These are phyloP conservation scores for Limnanthes douglasii DNA, from an alignment of 345 rosid species.

Conservation along the genomic window DNA sequence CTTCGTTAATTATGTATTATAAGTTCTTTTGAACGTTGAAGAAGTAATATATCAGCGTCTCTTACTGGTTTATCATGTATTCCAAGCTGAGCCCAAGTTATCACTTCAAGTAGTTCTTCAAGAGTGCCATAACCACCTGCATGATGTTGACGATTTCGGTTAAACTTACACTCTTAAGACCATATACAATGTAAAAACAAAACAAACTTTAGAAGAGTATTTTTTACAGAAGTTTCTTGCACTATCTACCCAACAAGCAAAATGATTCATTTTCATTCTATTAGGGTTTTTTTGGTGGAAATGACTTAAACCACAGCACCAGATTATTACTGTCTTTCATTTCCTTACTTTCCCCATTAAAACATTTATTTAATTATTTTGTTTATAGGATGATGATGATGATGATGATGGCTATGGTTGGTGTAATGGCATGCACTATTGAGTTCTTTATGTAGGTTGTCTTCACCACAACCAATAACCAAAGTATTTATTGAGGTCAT, in stretches of 20 bases:
- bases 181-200: slow-evolving; percentile 1
- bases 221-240: background rate
- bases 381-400: too few species aligned
- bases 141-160: background rate
- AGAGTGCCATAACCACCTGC: slow-evolving; percentile 97
- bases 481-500: slow-evolving; percentile 20
- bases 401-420: slow-evolving; percentile 1
- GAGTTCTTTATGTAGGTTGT: background rate
- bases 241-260: background rate
- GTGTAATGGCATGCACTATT: slow-evolving; percentile 2
- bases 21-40: too few species aligned
- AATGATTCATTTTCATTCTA: background rate
- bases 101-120: slow-evolving; percentile 95
- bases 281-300: background rate
- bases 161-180: slow-evolving; percentile 8
- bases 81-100: slow-evolving; percentile 99
- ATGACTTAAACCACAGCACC: slow-evolving; percentile 9
- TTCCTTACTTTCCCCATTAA: too few species aligned
- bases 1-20: background rate
- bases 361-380: too few species aligned
- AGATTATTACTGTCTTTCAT: slow-evolving; percentile 8
- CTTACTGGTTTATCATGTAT: slow-evolving; percentile 92
- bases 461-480: too few species aligned
- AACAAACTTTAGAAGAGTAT: background rate
- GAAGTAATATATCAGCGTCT: too few species aligned